These are phyloP conservation scores for Passalora sequoiae DNA, from an alignment of 2,329 filamentous ascomycete genomes.

Conservation along the genomic window DNA sequence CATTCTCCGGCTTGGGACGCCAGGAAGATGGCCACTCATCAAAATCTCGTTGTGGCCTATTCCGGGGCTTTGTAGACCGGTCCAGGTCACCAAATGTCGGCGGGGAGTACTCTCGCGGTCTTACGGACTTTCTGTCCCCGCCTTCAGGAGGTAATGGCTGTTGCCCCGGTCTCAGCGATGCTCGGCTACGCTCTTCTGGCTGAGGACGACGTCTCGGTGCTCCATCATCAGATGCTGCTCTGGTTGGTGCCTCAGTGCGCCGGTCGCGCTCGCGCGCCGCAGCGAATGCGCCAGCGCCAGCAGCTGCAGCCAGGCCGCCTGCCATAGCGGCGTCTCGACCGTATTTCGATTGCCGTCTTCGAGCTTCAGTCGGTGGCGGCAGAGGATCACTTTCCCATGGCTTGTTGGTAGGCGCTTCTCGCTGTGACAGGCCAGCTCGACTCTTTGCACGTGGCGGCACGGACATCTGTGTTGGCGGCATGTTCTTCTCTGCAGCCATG, in stretches of 20 bases:
- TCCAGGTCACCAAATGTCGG: not conserved
- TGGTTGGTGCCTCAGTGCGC: not conserved
- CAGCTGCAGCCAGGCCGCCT: not conserved
- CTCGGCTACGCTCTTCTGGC: not conserved
- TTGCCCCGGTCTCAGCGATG: not conserved
- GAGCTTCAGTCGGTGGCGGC: conserved; percentile 1
- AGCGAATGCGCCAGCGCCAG: conserved; percentile 1
- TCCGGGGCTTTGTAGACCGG: not conserved
- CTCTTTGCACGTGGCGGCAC: not conserved
- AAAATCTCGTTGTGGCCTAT: not conserved
- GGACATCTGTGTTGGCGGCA: not conserved
- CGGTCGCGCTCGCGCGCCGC: not conserved
- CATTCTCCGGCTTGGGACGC: not conserved
- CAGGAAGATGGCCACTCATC: not conserved
- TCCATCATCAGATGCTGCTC: conserved; percentile 1
- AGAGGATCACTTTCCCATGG: conserved; percentile 5
- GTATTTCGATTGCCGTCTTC: not conserved
- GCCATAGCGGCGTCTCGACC: conserved; percentile 1
- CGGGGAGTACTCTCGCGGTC: not conserved
- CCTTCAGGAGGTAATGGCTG: not conserved
- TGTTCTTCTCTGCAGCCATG: conserved; percentile 9
- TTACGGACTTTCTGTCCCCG: not conserved
- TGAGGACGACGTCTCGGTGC: not conserved
- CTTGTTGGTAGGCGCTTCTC: not conserved
- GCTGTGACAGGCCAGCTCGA: not conserved